These are phyloP conservation scores for Botryobasidium botryosum DNA, from an alignment of 768 basidiomycete genomes.

Conservation along the genomic window DNA sequence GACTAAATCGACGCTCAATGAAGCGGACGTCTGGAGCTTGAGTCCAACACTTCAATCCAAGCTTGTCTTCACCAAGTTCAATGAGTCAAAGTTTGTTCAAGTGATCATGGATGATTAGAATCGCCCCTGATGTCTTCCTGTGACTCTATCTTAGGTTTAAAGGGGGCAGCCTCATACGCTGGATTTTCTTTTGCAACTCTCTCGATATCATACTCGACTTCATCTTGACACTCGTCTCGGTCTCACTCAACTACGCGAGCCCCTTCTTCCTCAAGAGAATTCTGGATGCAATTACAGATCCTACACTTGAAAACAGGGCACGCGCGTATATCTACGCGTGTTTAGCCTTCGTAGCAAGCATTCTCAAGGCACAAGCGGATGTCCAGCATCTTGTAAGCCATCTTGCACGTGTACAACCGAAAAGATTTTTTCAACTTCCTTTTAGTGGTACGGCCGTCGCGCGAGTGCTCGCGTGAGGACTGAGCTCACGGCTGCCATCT, in stretches of 20 bases:
- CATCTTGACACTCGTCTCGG: slow-evolving; percentile 44
- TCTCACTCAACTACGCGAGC: slow-evolving; percentile 52
- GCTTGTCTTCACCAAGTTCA: slow-evolving; percentile 41
- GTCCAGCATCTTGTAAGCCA: slow-evolving; percentile 18
- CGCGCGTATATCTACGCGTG: slow-evolving; percentile 65
- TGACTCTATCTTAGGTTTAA: neutral
- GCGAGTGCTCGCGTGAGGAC: slow-evolving; percentile 52
- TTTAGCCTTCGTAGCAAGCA: slow-evolving; percentile 46
- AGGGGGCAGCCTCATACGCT: slow-evolving; percentile 3
- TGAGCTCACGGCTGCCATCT: slow-evolving; percentile 73
- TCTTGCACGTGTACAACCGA: slow-evolving; percentile 32
- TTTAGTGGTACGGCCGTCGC: slow-evolving; percentile 74
- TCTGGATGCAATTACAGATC: slow-evolving; percentile 17
- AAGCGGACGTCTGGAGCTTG: slow-evolving; percentile 54
- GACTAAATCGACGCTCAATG: slow-evolving; percentile 37
- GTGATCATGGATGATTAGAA: too few species aligned
- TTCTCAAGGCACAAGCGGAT: slow-evolving; percentile 32
- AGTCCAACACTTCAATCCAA: slow-evolving; percentile 52
- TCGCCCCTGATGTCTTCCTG: too few species aligned
- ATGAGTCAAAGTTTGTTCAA: slow-evolving; percentile 12
- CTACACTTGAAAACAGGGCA: slow-evolving; percentile 34
- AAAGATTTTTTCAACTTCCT: slow-evolving; percentile 57
- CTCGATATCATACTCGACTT: slow-evolving; percentile 44
- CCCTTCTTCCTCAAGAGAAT: slow-evolving; percentile 73
- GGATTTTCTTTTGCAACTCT: slow-evolving; percentile 24